These are phyloP conservation scores for Trichosporon faecale DNA, from an alignment of 1,284 basidiomycete genomes.

Conservation along the genomic window DNA sequence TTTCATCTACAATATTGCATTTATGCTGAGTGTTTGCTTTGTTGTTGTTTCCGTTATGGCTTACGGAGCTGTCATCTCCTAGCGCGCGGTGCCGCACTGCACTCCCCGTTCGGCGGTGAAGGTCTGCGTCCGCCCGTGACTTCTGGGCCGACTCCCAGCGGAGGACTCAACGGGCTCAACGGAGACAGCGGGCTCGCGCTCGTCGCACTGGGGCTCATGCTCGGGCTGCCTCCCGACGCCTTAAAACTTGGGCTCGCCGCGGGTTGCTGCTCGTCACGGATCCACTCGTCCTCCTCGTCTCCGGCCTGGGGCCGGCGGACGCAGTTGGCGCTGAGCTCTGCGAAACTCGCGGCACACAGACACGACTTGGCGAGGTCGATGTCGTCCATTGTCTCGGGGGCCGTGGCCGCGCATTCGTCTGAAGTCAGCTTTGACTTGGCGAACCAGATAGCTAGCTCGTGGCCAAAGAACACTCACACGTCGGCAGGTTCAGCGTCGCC, in stretches of 20 bases:
- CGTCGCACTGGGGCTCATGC: not conserved
- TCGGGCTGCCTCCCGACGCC: not conserved
- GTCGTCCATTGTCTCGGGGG: slow-evolving; percentile 24
- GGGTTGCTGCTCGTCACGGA: not conserved
- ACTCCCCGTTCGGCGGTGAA: not conserved
- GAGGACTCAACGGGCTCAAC: not conserved
- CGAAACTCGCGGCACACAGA: slow-evolving; percentile 39
- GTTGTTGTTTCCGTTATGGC: not conserved
- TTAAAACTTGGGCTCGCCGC: not conserved
- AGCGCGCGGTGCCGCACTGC: not conserved
- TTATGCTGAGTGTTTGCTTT: not conserved
- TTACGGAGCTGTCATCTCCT: not conserved
- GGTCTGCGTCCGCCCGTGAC: too few species aligned
- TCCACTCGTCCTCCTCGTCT: slow-evolving; percentile 17
- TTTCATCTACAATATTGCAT: not conserved
- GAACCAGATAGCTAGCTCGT: too few species aligned
- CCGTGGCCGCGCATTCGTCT: slow-evolving; percentile 24
- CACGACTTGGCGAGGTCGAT: slow-evolving; percentile 30
- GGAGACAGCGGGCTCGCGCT: not conserved
- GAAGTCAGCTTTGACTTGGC: slow-evolving; percentile 13
- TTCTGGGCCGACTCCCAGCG: too few species aligned
- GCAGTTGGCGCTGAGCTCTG: slow-evolving; percentile 38
- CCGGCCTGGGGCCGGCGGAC: slow-evolving; percentile 17
- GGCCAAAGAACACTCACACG: slow-evolving; percentile 32
- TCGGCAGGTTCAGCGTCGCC: slow-evolving; percentile 39